Percentiles rank a stretch among this genome's conserved stretches.
Evolutionary conservation across 805 yeast species (phyloP).

Genomic region (Wickerhamomyces canadensis): DNA sequence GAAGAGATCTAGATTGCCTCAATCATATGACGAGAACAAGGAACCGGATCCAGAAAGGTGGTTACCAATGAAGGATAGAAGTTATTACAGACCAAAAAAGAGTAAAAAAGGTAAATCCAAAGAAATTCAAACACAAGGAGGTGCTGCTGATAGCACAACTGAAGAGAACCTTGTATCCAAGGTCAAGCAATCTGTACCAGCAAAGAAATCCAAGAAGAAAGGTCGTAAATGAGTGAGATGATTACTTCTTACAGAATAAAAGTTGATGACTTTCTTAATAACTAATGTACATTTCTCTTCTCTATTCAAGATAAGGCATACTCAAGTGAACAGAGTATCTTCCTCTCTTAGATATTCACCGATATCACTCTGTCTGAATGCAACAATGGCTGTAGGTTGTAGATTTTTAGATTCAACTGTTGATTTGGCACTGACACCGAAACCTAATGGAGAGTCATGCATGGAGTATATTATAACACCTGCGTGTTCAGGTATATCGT

Average conservation of each 20-base stretch:
- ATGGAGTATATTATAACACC: constrained; percentile 90
- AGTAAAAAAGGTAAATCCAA: constrained; percentile 34
- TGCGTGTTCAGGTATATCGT: constrained; percentile 96
- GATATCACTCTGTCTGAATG: constrained; percentile 94
- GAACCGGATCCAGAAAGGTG: constrained; percentile 74
- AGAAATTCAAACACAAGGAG: constrained; percentile 66
- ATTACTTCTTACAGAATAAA: no score
- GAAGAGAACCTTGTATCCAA: constrained; percentile 27
- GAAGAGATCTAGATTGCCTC: constrained; percentile 32
- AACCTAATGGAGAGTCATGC: constrained; percentile 90
- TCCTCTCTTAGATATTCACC: constrained; percentile 98
- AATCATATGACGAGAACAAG: constrained; percentile 33
- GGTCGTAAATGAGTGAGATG: constrained; percentile 19
- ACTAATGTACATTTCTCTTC: constrained; percentile 6
- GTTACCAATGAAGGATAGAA: constrained; percentile 84
- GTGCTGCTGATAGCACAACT: constrained; percentile 41
- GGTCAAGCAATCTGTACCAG: constrained; percentile 3
- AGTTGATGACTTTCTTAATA: no score
- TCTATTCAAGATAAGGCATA: no score
- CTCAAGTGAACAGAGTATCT: constrained; percentile 81
- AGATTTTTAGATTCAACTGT: constrained; percentile 81
- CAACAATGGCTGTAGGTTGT: constrained; percentile 92
- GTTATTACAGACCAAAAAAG: constrained; percentile 75
- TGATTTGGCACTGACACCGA: constrained; percentile 91
- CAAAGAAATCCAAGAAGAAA: constrained; percentile 19